Base-by-base conservation (phyloP, 768 basidiomycete genomes). In the Polyporus arcularius region DNA sequence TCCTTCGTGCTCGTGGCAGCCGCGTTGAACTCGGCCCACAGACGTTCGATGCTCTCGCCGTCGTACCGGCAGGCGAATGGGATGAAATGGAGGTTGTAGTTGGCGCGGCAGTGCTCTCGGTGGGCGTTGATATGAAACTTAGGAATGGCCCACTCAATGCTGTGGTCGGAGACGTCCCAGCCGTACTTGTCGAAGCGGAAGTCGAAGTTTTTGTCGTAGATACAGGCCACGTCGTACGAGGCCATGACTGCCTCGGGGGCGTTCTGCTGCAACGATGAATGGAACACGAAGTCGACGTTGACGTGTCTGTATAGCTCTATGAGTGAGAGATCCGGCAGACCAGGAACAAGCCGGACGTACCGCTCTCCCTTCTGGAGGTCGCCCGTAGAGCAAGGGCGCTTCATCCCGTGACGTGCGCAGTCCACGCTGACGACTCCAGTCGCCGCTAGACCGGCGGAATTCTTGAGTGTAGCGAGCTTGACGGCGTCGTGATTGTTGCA, bases 61-160 rank as follows among this genome's bases (percentile, higher is more conserved):
- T 76, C 75, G 1, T 67, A 70, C 3, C 69, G 67, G 30, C 67
- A 65, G 9, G n/a, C n/a, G n/a, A n/a, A n/a, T n/a, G n/a, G n/a
- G n/a, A n/a, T n/a, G n/a, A n/a, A n/a, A n/a, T n/a, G n/a, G n/a
- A n/a, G n/a, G 56, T 75, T 73, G 46, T 63, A 64, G 63, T 72
- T 54, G 15, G 53, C 57, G 7, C 73, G 73, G 50, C 78, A 78
- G 4, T 60, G 26, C 0, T 64, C 32, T 0, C 67, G 63, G 47
- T 81, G 79, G 0, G 66, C 73, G 3, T 69, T 66, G 15, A 79
- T 67, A 28, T 81, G 80, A 55, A 76, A 78, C 42, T 74, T 74
- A 0, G 77, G 80, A 3, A 81, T 61, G 2, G 73, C 43, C 10
- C 52, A 72, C 8, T 47, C 53, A 6, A 63, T 40, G 21, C 41